Evolutionary conservation across 2,329 filamentous ascomycete genomes (phyloP).

Genomic region (Daldinia sp.): DNA sequence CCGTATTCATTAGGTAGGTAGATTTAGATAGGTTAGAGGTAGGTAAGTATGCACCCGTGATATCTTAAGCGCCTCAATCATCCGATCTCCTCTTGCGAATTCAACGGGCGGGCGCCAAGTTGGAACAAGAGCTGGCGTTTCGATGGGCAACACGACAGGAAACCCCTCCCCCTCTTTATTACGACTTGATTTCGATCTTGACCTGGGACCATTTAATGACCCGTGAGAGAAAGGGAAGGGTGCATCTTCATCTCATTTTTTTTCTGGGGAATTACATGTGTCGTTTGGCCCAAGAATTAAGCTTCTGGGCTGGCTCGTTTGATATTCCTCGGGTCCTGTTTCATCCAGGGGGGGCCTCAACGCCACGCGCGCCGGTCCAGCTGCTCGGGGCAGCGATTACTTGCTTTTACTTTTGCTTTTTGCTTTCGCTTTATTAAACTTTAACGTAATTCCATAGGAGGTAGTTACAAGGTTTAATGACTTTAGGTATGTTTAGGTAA

Average conservation of each 20-base stretch:
- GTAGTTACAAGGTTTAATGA: background rate
- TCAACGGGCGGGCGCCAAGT: constrained; percentile 18
- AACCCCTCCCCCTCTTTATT: constrained; percentile 7
- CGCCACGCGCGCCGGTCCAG: constrained; percentile 11
- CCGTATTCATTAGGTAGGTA: background rate
- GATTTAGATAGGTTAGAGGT: too few species aligned
- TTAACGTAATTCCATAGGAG: background rate
- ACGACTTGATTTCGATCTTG: background rate
- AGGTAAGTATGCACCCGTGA: background rate
- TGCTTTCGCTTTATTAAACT: background rate
- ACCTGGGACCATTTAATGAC: background rate
- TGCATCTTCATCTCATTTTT: background rate
- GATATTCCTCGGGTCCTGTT: constrained; percentile 31
- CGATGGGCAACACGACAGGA: constrained; percentile 17
- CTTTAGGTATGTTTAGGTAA: background rate
- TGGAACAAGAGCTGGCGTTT: constrained; percentile 27
- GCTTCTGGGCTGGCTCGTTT: constrained; percentile 32
- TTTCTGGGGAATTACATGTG: background rate
- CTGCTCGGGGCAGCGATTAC: constrained; percentile 5
- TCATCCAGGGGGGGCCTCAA: constrained; percentile 19
- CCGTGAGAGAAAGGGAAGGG: background rate
- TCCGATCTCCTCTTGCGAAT: constrained; percentile 7
- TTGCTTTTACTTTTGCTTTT: background rate
- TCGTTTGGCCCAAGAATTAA: constrained; percentile 20
- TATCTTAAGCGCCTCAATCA: constrained; percentile 12